Evolutionary conservation across 1,284 basidiomycete genomes (phyloP).

Genomic region (Prillingera fragicola): DNA sequence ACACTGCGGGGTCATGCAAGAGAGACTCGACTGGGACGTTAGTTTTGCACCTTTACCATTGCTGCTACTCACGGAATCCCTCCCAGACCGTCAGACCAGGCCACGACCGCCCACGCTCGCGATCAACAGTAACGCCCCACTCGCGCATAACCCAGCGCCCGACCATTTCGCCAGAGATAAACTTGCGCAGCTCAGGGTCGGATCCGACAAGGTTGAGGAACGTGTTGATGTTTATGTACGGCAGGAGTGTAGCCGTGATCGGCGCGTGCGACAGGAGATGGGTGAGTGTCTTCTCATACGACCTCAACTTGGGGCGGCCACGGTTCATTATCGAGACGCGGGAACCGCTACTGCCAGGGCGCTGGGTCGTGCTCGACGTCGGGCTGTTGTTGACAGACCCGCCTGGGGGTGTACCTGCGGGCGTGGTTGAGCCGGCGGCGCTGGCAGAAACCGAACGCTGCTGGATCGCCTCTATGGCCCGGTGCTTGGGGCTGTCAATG

Average conservation of each 20-base stretch:
- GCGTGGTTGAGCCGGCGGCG: not conserved
- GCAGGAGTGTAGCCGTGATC: constrained; percentile 35
- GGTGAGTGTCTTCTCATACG: constrained; percentile 9
- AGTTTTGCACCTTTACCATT: too few relatives aligned
- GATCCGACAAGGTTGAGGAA: constrained; percentile 42
- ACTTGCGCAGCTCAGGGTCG: constrained; percentile 30
- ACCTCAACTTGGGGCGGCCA: not conserved
- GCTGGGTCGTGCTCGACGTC: not conserved
- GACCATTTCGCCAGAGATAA: constrained; percentile 42
- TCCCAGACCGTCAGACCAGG: constrained; percentile 48
- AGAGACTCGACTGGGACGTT: constrained; percentile 43
- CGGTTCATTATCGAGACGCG: not conserved
- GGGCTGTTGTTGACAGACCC: too few relatives aligned
- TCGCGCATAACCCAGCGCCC: constrained; percentile 45
- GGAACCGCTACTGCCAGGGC: constrained; percentile 1
- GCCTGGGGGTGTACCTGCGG: too few relatives aligned
- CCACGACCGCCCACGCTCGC: constrained; percentile 36
- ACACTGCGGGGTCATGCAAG: constrained; percentile 43
- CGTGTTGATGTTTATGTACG: constrained; percentile 38
- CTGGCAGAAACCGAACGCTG: not conserved
- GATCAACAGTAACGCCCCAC: constrained; percentile 38
- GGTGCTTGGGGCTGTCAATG: constrained; percentile 1
- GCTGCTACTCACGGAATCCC: constrained; percentile 44
- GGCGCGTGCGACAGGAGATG: constrained; percentile 27
- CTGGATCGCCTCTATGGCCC: not conserved